Percentiles rank a stretch among this genome's conserved stretches.
Conservation (phyloP, 805 yeast species). For the Ogataea nonfermentans region DNA sequence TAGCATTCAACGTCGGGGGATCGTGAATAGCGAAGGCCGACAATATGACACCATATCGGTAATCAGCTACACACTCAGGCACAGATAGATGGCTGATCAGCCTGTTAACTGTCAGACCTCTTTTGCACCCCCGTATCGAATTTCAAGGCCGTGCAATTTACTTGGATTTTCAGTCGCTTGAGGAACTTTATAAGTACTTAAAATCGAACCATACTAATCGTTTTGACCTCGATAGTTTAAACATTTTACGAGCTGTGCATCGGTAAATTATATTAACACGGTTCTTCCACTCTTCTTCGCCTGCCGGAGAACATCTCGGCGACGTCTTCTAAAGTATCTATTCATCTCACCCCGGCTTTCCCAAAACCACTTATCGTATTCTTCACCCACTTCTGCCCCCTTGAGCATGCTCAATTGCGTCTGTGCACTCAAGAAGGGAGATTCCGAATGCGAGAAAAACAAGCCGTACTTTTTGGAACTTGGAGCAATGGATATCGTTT, state of each 20-base stretch:
- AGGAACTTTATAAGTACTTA: no score
- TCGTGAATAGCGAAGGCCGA: no score
- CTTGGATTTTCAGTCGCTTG: no score
- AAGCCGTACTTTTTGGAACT: conserved; percentile 44
- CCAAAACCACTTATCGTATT: conserved; percentile 79
- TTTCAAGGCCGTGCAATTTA: background rate
- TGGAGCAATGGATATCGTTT: conserved; percentile 30
- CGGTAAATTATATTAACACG: conserved; percentile 7
- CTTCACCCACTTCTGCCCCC: conserved; percentile 30
- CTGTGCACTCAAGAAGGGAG: conserved; percentile 86
- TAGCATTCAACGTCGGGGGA: background rate
- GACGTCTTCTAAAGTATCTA: conserved; percentile 68
- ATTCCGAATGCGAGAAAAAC: conserved; percentile 82
- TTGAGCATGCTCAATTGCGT: conserved; percentile 67
- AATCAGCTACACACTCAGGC: no score
- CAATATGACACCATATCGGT: no score
- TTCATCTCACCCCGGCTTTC: conserved; percentile 78
- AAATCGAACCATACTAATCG: no score
- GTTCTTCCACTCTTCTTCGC: conserved; percentile 35
- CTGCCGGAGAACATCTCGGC: conserved; percentile 68
- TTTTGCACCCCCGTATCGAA: no score
- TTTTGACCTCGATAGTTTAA: no score
- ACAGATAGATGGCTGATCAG: background rate
- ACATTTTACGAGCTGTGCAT: background rate
- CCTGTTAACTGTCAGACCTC: background rate